Conservation (phyloP, 768 basidiomycete genomes). For the Phylloporus scabripes region DNA sequence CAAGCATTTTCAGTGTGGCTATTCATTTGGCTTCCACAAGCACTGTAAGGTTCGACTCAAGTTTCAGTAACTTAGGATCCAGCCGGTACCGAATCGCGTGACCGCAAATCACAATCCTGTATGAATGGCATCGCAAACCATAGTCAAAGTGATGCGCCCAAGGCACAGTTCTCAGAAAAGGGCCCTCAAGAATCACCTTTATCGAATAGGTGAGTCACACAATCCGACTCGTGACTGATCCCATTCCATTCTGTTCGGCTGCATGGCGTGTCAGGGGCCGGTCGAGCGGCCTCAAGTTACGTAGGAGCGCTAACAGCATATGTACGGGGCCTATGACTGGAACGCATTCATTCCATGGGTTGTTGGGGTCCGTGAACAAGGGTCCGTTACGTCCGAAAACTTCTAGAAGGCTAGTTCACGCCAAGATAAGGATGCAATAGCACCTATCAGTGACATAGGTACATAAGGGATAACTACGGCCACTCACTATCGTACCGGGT, state of each 20-base stretch:
- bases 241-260: background rate
- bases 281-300: background rate
- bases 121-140: background rate
- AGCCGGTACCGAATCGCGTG: background rate
- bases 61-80: background rate
- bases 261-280: background rate
- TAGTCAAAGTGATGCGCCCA: background rate
- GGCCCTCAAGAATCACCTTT: background rate
- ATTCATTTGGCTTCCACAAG: background rate
- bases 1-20: background rate
- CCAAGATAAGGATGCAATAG: background rate
- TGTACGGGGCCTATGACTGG: constrained; percentile 2
- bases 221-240: background rate
- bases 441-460: constrained; percentile 1
- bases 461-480: background rate
- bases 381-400: background rate
- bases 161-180: background rate
- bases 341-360: background rate
- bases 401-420: constrained; percentile 1
- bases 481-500: constrained; percentile 12
- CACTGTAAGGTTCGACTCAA: background rate
- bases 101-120: background rate
- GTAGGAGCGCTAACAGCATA: background rate
- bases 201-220: background rate
- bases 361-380: background rate